phyloP scores from a whole-genome alignment of 371 early-diverging fungal genomes.

The Rhizopus arrhizus region DNA sequence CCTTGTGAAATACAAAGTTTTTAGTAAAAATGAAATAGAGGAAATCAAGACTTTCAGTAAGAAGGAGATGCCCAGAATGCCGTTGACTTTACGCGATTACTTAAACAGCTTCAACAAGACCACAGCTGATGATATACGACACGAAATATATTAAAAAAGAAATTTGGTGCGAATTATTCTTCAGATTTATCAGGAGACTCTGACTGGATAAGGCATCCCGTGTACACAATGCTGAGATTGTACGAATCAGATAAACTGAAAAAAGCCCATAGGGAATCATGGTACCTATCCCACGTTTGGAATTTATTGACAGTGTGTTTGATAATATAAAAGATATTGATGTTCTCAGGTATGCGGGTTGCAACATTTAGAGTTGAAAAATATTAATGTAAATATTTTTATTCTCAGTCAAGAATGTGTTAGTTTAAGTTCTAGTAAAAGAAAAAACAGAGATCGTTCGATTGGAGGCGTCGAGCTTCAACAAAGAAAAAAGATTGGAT shows the following conservation, averaged over 20 bases:
- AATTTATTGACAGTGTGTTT: too few species aligned
- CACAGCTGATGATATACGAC: conserved; percentile 16
- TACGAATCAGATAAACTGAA: conserved; percentile 17
- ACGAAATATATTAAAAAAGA: conserved; percentile 12
- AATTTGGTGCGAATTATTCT: conserved; percentile 10
- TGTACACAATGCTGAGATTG: conserved; percentile 15
- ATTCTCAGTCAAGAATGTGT: conserved; percentile 1
- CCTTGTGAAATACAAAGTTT: conserved; percentile 7
- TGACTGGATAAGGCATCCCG: conserved; percentile 11
- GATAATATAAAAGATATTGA: conserved; percentile 17
- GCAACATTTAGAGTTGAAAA: conserved; percentile 1
- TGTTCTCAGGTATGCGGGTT: conserved; percentile 18
- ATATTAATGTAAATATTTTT: conserved; percentile 2
- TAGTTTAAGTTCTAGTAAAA: conserved; percentile 14
- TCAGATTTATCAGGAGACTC: conserved; percentile 1
- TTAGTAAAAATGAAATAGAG: conserved; percentile 3
- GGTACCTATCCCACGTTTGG: conserved; percentile 18
- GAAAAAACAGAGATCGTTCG: conserved; percentile 15
- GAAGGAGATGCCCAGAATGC: too few species aligned
- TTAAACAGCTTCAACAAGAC: conserved; percentile 11
- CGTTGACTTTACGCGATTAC: too few species aligned
- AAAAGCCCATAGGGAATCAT: conserved; percentile 9
- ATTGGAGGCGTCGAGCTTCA: conserved; percentile 5
- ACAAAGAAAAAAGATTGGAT: conserved; percentile 6
- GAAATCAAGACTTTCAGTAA: background rate